Evolutionary conservation across 1,284 basidiomycete species (phyloP).

Genomic region (Omphalotus olearius): DNA sequence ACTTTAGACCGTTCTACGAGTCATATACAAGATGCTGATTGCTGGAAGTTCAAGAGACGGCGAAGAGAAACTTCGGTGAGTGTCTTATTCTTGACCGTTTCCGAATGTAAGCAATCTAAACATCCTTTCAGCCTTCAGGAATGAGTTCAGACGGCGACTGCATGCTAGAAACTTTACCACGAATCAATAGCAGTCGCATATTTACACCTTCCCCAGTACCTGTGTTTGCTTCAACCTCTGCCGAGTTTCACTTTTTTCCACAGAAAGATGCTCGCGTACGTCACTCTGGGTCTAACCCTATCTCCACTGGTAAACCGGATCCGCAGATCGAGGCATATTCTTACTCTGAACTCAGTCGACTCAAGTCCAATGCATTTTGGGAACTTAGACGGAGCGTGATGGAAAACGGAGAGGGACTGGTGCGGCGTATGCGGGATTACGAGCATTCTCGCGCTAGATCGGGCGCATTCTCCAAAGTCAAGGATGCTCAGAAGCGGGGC

Average conservation of each 20-base stretch:
- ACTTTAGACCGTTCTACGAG: conserved; percentile 27
- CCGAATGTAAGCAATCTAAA: not conserved
- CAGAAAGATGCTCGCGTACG: conserved; percentile 20
- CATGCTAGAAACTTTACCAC: not conserved
- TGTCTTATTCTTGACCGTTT: not conserved
- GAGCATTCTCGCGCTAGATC: conserved; percentile 46
- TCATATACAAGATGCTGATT: conserved; percentile 48
- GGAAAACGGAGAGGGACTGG: conserved; percentile 60
- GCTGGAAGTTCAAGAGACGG: conserved; percentile 51
- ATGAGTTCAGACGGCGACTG: conserved; percentile 14
- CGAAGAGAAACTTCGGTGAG: conserved; percentile 45
- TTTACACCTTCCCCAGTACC: conserved; percentile 22
- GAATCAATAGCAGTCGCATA: not conserved
- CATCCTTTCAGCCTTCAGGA: conserved; percentile 15
- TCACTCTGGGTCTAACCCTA: conserved; percentile 19
- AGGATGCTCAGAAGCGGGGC: conserved; percentile 32
- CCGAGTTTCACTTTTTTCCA: conserved; percentile 55
- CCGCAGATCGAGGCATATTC: conserved; percentile 20
- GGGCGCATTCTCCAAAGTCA: conserved; percentile 30
- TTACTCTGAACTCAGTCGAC: conserved; percentile 35
- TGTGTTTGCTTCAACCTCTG: conserved; percentile 49
- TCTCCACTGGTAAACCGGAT: conserved; percentile 20
- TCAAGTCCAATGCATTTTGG: conserved; percentile 59
- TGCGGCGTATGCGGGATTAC: conserved; percentile 70
- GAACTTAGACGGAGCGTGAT: conserved; percentile 58